Percentiles rank a stretch among this genome's conserved stretches.
phyloP scores from a whole-genome alignment of 345 rosid genomes.

The Bretschneidera sinensis region DNA sequence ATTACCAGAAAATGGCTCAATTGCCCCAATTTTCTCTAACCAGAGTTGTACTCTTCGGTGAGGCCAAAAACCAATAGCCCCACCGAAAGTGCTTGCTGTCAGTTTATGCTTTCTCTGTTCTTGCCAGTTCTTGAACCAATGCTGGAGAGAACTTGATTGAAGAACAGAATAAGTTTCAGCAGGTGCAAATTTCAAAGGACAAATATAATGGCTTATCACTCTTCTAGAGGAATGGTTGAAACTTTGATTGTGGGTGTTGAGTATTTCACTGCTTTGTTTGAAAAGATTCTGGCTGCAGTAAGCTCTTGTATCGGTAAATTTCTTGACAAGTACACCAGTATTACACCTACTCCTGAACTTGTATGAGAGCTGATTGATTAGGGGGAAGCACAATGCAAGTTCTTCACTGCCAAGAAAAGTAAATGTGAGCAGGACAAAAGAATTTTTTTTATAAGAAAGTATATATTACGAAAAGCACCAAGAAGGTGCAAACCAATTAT shows the following conservation, averaged over 20 bases:
- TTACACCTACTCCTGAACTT: conserved; percentile 6
- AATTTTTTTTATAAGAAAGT: no score
- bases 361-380: conserved; percentile 9
- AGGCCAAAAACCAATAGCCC: conserved; percentile 56
- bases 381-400: conserved; percentile 15
- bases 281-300: conserved; percentile 13
- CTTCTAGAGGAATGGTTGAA: conserved; percentile 17
- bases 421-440: no score
- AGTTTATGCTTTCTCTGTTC: no score
- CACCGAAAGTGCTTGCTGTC: conserved; percentile 58
- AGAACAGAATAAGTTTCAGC: conserved; percentile 21
- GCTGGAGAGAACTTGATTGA: conserved; percentile 32
- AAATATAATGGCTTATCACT: conserved; percentile 13
- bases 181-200: conserved; percentile 14
- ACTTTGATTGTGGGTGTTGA: background rate
- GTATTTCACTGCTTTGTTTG: conserved; percentile 12
- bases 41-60: conserved; percentile 49
- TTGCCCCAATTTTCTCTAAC: conserved; percentile 62
- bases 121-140: no score
- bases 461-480: no score
- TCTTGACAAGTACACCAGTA: conserved; percentile 11
- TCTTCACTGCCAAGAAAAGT: no score
- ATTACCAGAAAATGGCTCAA: no score
- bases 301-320: conserved; percentile 17
- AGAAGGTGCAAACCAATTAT: no score